Base-by-base conservation (phyloP, 768 basidiomycete species). In the Panus rudis region DNA sequence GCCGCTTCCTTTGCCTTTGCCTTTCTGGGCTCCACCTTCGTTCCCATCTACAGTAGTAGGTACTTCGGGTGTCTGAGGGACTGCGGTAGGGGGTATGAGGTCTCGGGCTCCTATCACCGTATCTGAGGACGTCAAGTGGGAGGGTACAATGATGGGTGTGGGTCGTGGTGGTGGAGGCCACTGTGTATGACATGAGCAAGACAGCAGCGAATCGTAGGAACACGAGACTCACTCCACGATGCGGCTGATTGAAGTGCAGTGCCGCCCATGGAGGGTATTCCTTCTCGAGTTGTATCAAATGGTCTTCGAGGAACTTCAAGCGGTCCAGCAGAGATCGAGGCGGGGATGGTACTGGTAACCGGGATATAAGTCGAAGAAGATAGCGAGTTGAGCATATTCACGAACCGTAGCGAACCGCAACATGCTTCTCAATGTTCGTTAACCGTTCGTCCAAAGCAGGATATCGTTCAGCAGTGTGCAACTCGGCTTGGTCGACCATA, bases 221-320 rank as follows among this genome's bases (percentile, higher is more conserved):
- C 21, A 43, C 44, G 26, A 43, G 4, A 72, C 84, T 37, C 63
- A 90, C 88, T 21, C 80, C 84, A 45, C 88, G 77, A 52, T 78
- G 73, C 3, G 88, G 88, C 56, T 91, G 87, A 43, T 84, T 88
- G 58, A 90, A 90, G 56, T 90, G 87, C n/a, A 90, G 64, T 6
- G 87, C 85, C 0, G 87, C 84, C 87, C 87, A 90, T 4, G 87
- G 84, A 3, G 87, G 87, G 53, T 86, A 89, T 41, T 88, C 85
- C 53, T 77, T 84, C 58, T 91, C 87, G 2, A 91, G 67, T 39
- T 71, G 72, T 27, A 84, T 70, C 46, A 91, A 72, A 52, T 89
- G 86, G 27, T 87, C 82, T 58, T 91, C 87, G 1, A 91, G 60
- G 48, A 76, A 79, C 48, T 77, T 76, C 14, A 91, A 62, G 1